Base-by-base conservation (phyloP, 2,329 filamentous ascomycete genomes). In the Parascedosporium putredinis region DNA sequence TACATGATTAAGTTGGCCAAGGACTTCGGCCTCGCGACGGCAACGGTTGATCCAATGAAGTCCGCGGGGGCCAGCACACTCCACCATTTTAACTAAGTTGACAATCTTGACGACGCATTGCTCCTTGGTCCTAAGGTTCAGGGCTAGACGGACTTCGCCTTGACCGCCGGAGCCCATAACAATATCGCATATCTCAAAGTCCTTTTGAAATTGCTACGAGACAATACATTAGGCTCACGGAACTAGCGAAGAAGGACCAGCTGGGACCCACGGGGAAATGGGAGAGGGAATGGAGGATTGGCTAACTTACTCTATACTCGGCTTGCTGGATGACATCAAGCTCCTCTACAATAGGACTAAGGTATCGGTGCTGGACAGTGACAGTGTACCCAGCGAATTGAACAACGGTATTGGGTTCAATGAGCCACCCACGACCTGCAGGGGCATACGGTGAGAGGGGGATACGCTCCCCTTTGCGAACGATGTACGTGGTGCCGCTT, bases 1-100 rank as follows among this genome's bases (percentile, higher is more conserved):
- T 50, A 50, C 49, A 24, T 50, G 49, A 22, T 50, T 43, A 18
- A 50, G 44, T 23, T 47, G 44, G 3, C 42, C 23, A 38, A 50
- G 49, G 27, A 46, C 36, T 43, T 45, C 44, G 6, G 49, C 42
- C 23, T 50, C 49, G 14, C 22, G 42, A 25, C 43, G 31, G 29
- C 34, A 22, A 5, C 44, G 42, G 24, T 24, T 14, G 18, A 43
- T 20, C 38, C 38, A 50, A 5, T 27, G 38, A 8, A 14, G 25
- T 10, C 34, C 47, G 24, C 34, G 20, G 14, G 40, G 20, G 16
- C 47, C 38, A 12, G 20, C 20, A 22, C 33, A 33, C 14, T 23
- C 29, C 24, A 45, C 7, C 10, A 47, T 45, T 7, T 23, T 44
- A 4, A 38, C 43, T 5, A 50, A 34, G 20, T 50, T 22, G 7